Evolutionary conservation across 2,329 filamentous ascomycete genomes (phyloP).

Genomic region (Aspergillus pseudonomiae): DNA sequence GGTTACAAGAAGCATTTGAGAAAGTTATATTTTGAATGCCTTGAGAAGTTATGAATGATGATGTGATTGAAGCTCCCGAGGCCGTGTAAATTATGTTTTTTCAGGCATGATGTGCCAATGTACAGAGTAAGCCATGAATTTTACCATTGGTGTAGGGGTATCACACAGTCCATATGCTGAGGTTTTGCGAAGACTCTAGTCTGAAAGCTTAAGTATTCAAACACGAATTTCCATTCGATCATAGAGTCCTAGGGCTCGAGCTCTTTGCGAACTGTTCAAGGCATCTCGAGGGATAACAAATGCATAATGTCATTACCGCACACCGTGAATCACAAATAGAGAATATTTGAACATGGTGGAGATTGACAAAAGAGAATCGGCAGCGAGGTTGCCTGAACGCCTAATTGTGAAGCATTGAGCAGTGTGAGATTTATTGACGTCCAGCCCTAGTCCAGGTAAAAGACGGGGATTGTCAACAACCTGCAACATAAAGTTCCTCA

Average conservation of each 20-base stretch:
- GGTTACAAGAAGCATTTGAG: constrained; percentile 35
- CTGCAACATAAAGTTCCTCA: too few relatives aligned
- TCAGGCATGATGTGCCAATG: background rate
- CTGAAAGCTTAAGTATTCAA: background rate
- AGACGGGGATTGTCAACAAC: too few relatives aligned
- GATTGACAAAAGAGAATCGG: background rate
- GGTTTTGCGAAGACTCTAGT: background rate
- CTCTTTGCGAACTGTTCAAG: background rate
- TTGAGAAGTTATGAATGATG: background rate
- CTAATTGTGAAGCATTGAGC: too few relatives aligned
- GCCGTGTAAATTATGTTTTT: background rate
- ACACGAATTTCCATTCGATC: background rate
- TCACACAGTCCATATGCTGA: background rate
- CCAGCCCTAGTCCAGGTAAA: too few relatives aligned
- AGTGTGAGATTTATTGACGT: too few relatives aligned
- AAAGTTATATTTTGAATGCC: constrained; percentile 33
- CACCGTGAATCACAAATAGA: too few relatives aligned
- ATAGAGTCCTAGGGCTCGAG: background rate
- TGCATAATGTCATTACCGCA: too few relatives aligned
- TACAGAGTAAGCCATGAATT: background rate
- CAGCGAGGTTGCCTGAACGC: background rate
- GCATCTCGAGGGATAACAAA: background rate
- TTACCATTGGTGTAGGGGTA: background rate
- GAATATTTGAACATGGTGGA: background rate
- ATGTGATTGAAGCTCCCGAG: background rate